A percentile compares a stretch with the other conserved stretches of the same genome.
Conservation (phyloP, 1,139 yeast genomes). For the Kluyveromyces marxianus region DNA sequence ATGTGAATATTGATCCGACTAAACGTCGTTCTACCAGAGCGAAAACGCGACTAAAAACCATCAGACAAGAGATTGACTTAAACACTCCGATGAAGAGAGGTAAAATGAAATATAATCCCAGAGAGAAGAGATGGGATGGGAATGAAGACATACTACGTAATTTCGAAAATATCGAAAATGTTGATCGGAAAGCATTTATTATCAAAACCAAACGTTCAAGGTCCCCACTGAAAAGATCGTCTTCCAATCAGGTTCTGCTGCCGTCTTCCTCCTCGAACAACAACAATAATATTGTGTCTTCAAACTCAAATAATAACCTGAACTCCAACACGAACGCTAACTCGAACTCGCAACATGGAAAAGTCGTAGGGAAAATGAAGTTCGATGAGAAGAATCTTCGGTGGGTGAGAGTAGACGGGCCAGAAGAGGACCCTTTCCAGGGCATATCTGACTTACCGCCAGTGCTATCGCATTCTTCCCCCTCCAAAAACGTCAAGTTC, state of each 20-base stretch:
- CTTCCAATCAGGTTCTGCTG: neutral
- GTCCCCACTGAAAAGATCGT: constrained; percentile 5
- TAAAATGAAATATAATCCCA: constrained; percentile 44
- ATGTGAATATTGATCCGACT: neutral
- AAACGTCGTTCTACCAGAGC: constrained; percentile 6
- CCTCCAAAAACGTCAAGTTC: constrained; percentile 5
- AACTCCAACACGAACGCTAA: neutral
- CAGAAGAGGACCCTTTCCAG: constrained; percentile 35
- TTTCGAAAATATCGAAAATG: constrained; percentile 33
- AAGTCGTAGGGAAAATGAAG: constrained; percentile 43
- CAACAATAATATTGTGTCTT: too few relatives aligned
- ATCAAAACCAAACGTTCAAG: constrained; percentile 15
- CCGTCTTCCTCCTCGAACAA: too few relatives aligned
- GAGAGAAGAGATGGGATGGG: constrained; percentile 51
- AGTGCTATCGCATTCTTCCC: constrained; percentile 7
- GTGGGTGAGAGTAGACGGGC: constrained; percentile 39
- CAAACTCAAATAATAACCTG: too few relatives aligned
- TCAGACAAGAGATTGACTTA: constrained; percentile 30
- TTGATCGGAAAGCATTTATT: constrained; percentile 19
- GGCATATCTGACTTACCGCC: constrained; percentile 25
- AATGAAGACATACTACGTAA: constrained; percentile 46
- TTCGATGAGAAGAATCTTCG: constrained; percentile 48
- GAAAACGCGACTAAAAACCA: constrained; percentile 23
- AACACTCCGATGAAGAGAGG: constrained; percentile 31
- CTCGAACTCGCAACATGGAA: constrained; percentile 8